Evolutionary conservation across 1,284 basidiomycete species (phyloP), one percentile per base, ranked within the genome.

Genomic region (Ceratobasidium sp.): DNA sequence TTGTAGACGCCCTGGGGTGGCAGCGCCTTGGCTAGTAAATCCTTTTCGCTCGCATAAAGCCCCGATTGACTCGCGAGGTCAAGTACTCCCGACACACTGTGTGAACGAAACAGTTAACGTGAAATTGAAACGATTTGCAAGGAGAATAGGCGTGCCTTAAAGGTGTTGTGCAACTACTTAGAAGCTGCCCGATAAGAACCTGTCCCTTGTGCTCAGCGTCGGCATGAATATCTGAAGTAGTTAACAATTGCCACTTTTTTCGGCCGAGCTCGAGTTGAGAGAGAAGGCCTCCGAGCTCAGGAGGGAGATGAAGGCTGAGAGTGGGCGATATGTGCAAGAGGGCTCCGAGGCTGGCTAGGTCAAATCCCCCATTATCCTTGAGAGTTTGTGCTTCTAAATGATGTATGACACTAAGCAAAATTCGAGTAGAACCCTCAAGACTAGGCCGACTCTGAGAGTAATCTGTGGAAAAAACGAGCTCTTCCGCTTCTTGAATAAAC

Each of bases 1-100:
- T 69, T 33, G 28, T 61, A 69, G 7, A 23, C 28, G 1, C 4
- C 13, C 3, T 39, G 40, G 26, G 64, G 42, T 9, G 75, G 75
- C 7, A 77, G 42, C 1, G 67, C 51, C n/a, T 77, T 18, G 15
- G 56, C 13, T 13, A 77, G 42, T 42, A 77, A 46, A 26, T 28
- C 56, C n/a, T 53, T 61, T 33, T 77, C 75, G 39, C 69, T 28
- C 55, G 4, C 44, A 33, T 69, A 69, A 15, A 77, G 40, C n/a
- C 55, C 66, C 5, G 75, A 77, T 26, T 42, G 20, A 15, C 20
- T 33, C 1, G 75, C 75, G 33, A 69, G 28, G 13, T 58, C 56
- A 1, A 77, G n/a, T 12, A 77, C 66, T 13, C 69, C 66, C 26
- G 42, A 40, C 2, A 46, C 66, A 12, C 75, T 77, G 33, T 10